These are phyloP conservation scores for Psidium guajava DNA, from an alignment of 345 rosid species.

Conservation along the genomic window DNA sequence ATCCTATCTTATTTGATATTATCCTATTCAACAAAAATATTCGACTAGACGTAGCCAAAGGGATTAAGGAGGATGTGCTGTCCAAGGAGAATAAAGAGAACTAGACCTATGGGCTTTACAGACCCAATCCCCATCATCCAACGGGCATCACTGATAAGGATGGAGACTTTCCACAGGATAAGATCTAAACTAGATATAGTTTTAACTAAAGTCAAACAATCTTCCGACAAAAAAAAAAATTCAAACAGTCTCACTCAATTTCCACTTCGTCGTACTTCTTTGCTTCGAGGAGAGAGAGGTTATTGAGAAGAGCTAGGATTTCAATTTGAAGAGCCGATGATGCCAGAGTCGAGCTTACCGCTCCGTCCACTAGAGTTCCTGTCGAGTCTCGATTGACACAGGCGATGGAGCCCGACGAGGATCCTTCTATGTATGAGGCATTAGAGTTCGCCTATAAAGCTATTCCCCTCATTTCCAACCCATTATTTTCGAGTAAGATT, in stretches of 20 bases:
- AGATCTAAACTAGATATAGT: background rate
- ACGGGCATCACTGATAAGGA: too few species aligned
- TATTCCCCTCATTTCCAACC: background rate
- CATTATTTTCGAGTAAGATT: too few species aligned
- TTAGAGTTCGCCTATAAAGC: background rate
- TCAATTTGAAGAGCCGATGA: background rate
- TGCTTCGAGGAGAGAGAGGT: background rate
- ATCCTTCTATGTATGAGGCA: background rate
- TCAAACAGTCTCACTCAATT: background rate
- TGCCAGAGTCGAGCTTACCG: fast-evolving
- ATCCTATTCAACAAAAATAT: too few species aligned
- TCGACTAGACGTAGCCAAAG: background rate
- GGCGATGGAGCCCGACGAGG: background rate
- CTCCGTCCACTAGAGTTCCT: background rate
- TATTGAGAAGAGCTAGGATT: background rate
- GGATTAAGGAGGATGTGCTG: fast-evolving
- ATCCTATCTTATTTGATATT: too few species aligned
- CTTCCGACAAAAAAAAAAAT: too few species aligned
- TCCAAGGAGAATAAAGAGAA: background rate
- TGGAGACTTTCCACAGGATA: fast-evolving
- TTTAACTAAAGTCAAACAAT: background rate
- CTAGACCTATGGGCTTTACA: background rate
- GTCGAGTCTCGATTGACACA: background rate
- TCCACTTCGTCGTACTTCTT: background rate
- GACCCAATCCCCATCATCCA: background rate